Conservation (phyloP, 1,284 basidiomycete species). For the Ustilago tritici region DNA sequence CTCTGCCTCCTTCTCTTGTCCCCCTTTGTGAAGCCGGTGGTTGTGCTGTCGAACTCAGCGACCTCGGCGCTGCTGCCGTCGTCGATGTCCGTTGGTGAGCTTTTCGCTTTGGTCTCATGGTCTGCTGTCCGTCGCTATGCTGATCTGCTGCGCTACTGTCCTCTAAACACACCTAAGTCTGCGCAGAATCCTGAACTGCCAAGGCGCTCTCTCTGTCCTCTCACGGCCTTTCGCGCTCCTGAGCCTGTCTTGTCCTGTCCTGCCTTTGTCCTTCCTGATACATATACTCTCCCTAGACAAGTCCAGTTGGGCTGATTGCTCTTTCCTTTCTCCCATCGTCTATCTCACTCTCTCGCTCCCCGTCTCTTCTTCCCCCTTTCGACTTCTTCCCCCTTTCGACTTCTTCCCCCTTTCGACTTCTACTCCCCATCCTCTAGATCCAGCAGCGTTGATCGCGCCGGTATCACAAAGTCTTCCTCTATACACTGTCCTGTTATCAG, state of each 20-base stretch:
- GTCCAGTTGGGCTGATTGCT: background rate
- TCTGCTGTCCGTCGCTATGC: background rate
- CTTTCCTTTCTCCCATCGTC: background rate
- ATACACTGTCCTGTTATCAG: background rate
- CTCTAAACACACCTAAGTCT: background rate
- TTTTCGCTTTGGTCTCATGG: background rate
- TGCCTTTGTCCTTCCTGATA: background rate
- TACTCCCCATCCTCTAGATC: slow-evolving; percentile 10
- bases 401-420: slow-evolving; percentile 11
- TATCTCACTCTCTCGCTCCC: background rate
- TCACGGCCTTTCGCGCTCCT: background rate
- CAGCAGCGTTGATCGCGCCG: slow-evolving; percentile 51
- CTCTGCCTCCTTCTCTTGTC: background rate
- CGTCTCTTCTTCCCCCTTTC: background rate
- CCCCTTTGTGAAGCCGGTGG: background rate
- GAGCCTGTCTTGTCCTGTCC: background rate
- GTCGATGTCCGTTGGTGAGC: background rate
- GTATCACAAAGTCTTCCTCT: slow-evolving; percentile 10
- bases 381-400: background rate
- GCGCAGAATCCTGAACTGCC: background rate
- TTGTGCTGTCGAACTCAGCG: slow-evolving; percentile 21
- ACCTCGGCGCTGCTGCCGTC: background rate
- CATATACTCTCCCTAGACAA: slow-evolving; percentile 2
- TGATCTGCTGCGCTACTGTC: background rate
- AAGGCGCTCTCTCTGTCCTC: slow-evolving; percentile 1